A percentile compares a stretch with the other conserved stretches of the same genome.
These are phyloP conservation scores for Clonostachys rhizophaga DNA, from an alignment of 2,329 filamentous ascomycete species.

Conservation along the genomic window DNA sequence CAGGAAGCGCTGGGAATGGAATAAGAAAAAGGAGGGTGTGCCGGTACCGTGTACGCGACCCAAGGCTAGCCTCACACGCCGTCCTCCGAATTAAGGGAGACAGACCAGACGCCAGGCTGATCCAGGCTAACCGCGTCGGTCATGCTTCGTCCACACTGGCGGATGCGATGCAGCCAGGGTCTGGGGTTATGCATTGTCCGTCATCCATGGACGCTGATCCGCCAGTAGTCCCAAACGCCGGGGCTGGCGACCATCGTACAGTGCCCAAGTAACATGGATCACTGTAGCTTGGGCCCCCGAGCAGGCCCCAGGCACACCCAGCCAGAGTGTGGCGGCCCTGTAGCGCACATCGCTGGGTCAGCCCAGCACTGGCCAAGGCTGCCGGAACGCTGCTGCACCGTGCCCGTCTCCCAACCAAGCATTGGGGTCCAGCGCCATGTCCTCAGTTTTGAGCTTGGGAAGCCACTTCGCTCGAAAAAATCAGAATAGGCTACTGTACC, in stretches of 20 bases:
- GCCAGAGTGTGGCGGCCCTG: too few relatives aligned
- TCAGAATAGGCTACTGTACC: neutral
- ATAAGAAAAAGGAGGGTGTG: too few relatives aligned
- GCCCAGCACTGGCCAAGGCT: neutral
- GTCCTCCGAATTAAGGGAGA: constrained; percentile 1
- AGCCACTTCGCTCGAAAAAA: neutral
- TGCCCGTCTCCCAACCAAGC: neutral
- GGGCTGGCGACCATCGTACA: neutral
- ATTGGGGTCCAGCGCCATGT: neutral
- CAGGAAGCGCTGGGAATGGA: too few relatives aligned
- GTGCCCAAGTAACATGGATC: too few relatives aligned
- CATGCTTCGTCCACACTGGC: constrained; percentile 1
- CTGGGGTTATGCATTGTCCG: neutral
- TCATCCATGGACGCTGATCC: constrained; percentile 2
- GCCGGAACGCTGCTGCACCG: constrained; percentile 3
- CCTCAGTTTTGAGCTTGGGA: neutral
- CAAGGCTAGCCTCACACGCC: too few relatives aligned
- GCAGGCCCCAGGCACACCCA: too few relatives aligned
- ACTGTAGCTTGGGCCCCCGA: too few relatives aligned
- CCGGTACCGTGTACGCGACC: too few relatives aligned
- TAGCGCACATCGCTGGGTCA: neutral
- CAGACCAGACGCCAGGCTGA: neutral
- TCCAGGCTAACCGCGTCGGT: neutral
- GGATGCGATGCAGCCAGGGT: constrained; percentile 2
- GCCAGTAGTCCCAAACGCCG: constrained; percentile 4